phyloP scores from a whole-genome alignment of 1,139 yeast genomes.

The Blastobotrys capitulatus region DNA sequence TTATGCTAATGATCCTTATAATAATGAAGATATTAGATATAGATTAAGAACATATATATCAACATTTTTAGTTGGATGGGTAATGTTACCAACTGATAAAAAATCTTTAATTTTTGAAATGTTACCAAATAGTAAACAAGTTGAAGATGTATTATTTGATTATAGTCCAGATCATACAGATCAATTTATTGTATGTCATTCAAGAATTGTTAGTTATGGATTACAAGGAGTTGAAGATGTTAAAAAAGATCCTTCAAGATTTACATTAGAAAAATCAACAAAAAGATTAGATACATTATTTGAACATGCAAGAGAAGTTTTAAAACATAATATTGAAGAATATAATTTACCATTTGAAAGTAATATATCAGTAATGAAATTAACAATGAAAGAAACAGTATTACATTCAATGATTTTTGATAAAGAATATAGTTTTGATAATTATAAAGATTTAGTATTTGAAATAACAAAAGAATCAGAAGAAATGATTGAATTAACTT shows the following conservation, averaged over 20 bases:
- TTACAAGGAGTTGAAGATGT: background rate
- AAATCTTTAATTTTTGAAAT: background rate
- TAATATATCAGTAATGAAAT: background rate
- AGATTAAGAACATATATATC: slow-evolving; percentile 1
- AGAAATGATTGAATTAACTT: background rate
- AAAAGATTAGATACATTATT: background rate
- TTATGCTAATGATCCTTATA: background rate
- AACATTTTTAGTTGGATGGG: background rate
- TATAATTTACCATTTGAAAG: background rate
- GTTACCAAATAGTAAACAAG: background rate
- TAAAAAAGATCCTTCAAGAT: background rate
- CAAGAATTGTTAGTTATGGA: background rate
- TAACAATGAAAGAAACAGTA: slow-evolving; percentile 1
- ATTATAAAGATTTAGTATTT: background rate
- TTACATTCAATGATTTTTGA: slow-evolving; percentile 3
- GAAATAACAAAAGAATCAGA: slow-evolving; percentile 1
- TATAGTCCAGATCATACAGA: background rate
- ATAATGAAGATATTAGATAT: background rate
- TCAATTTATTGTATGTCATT: background rate
- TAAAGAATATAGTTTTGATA: background rate
- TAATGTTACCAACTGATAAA: background rate
- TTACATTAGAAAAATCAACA: background rate
- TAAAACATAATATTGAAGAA: background rate
- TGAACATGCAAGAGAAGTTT: background rate
- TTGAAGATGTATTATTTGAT: background rate